These are phyloP conservation scores for Leptographium galeiforme DNA, from an alignment of 2,329 filamentous ascomycete genomes.

Conservation along the genomic window DNA sequence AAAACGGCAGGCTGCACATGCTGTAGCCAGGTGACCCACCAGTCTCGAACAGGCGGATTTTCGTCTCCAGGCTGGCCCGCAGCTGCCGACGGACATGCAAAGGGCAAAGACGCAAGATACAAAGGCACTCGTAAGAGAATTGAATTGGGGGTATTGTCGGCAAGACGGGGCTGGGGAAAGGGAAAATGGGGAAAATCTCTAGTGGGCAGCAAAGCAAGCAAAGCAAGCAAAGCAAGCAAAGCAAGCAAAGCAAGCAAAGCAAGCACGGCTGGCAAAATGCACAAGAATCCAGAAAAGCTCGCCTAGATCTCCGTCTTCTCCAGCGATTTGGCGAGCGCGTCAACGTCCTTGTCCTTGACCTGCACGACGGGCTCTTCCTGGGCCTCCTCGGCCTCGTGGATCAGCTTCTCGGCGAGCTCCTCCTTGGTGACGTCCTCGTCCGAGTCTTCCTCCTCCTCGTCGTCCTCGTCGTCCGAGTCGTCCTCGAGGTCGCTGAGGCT, in stretches of 20 bases:
- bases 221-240: background rate
- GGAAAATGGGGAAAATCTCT: too few species aligned
- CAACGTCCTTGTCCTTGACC: constrained; percentile 63
- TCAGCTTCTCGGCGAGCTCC: constrained; percentile 54
- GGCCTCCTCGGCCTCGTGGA: constrained; percentile 57
- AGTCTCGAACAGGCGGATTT: background rate
- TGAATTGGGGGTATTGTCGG: too few species aligned
- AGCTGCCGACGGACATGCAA: background rate
- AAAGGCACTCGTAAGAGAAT: too few species aligned
- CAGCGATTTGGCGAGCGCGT: constrained; percentile 63
- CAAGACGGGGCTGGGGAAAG: too few species aligned
- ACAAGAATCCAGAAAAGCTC: too few species aligned
- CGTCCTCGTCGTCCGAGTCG: constrained; percentile 55
- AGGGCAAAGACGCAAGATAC: too few species aligned
- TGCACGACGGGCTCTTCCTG: constrained; percentile 62
- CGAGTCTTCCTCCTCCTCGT: constrained; percentile 55
- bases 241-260: background rate
- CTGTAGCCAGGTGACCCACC: background rate
- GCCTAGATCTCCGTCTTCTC: constrained; percentile 52
- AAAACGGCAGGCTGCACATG: background rate
- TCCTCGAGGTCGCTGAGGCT: constrained; percentile 78
- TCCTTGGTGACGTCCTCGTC: constrained; percentile 44
- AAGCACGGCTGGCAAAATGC: background rate
- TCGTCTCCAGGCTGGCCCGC: background rate
- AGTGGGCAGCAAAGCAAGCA: background rate